These are phyloP conservation scores for Pythium insidiosum DNA, from an alignment of 352 stramenopile genomes.

Conservation along the genomic window DNA sequence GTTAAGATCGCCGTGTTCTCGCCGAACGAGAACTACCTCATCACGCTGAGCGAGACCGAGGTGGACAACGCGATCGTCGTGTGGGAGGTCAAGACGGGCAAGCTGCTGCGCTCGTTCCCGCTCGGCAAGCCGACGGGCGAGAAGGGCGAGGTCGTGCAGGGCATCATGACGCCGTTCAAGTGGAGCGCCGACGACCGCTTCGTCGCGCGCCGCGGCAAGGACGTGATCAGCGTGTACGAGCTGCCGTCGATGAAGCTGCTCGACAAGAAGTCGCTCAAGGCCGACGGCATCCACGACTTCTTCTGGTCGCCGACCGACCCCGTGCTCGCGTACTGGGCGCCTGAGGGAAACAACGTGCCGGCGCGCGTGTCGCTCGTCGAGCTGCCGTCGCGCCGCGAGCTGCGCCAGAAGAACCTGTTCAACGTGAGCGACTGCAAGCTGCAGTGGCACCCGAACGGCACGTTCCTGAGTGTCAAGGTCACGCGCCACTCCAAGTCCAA, in stretches of 20 bases:
- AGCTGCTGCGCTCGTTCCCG: conserved; percentile 78
- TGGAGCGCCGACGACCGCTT: conserved; percentile 96
- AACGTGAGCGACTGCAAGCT: conserved; percentile 94
- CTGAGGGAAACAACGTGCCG: conserved; percentile 91
- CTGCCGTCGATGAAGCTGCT: conserved; percentile 95
- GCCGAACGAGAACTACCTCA: conserved; percentile 95
- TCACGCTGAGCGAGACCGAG: conserved; percentile 94
- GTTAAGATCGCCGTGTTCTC: conserved; percentile 94
- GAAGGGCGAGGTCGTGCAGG: conserved; percentile 70
- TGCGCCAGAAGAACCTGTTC: conserved; percentile 98
- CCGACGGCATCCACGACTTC: conserved; percentile 95
- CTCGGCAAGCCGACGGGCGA: conserved; percentile 70
- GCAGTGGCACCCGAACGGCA: conserved; percentile 95
- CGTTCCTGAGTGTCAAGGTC: conserved; percentile 89
- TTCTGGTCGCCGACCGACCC: conserved; percentile 96
- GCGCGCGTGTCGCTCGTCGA: conserved; percentile 97
- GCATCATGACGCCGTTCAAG: conserved; percentile 88
- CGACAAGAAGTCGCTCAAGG: conserved; percentile 95
- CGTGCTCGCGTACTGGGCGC: conserved; percentile 95
- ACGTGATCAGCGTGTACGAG: conserved; percentile 93
- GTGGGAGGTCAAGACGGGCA: conserved; percentile 91
- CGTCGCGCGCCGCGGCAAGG: conserved; percentile 91
- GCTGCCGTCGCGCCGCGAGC: conserved; percentile 90
- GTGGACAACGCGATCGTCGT: conserved; percentile 94
- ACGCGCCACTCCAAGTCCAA: conserved; percentile 89